phyloP scores from a whole-genome alignment of 2,329 filamentous ascomycete genomes.

The Penicillium occitanis region DNA sequence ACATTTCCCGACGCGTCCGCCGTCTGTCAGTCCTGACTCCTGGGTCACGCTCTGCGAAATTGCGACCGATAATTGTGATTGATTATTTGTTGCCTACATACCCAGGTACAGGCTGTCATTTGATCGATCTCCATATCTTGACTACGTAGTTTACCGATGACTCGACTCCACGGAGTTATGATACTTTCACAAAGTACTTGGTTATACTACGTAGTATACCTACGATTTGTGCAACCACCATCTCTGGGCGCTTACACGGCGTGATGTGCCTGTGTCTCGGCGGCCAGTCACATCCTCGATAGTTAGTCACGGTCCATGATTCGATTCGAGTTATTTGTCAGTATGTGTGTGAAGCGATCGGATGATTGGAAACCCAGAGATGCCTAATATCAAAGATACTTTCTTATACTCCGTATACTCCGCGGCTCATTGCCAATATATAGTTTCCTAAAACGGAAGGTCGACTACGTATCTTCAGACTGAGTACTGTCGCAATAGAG shows the following conservation, averaged over 20 bases:
- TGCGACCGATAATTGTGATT: not conserved
- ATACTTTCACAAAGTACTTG: not conserved
- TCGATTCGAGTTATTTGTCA: not conserved
- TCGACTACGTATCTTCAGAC: not conserved
- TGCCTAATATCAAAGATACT: not conserved
- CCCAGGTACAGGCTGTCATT: not conserved
- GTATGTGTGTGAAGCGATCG: not conserved
- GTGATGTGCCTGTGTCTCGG: not conserved
- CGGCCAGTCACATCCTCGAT: not conserved
- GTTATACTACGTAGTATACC: not conserved
- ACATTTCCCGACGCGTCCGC: not conserved
- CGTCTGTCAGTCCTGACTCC: not conserved
- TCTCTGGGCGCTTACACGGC: conserved; percentile 2
- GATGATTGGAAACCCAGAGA: not conserved
- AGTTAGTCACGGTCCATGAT: not conserved
- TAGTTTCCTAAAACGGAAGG: conserved; percentile 2
- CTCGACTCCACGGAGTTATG: conserved; percentile 2
- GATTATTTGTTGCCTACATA: not conserved
- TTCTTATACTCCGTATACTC: not conserved
- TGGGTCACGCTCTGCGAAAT: not conserved
- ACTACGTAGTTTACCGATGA: not conserved
- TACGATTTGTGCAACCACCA: not conserved
- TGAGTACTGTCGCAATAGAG: not conserved
- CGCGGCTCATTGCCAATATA: not conserved
- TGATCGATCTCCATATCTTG: not conserved